Percentiles rank a stretch among this genome's conserved stretches.
These are phyloP conservation scores for Neurospora discreta DNA, from an alignment of 495 filamentous ascomycete genomes.

Conservation along the genomic window DNA sequence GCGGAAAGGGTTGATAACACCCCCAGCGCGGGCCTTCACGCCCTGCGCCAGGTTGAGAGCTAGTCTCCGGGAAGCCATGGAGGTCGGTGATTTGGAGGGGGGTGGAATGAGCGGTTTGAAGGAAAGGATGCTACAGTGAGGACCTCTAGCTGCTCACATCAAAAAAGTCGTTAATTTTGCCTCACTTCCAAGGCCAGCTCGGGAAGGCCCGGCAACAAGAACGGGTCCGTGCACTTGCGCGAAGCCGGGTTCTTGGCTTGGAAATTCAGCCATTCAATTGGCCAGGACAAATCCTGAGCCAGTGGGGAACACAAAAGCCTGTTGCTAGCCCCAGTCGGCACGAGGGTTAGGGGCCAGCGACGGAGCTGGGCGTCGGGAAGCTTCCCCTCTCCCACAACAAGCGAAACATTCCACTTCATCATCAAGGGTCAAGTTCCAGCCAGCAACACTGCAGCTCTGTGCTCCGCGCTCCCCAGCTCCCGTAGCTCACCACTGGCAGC, in stretches of 20 bases:
- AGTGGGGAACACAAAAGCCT: too few relatives aligned
- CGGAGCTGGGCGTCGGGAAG: conserved; percentile 1
- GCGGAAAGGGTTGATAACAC: conserved; percentile 57
- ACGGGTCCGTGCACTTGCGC: not conserved
- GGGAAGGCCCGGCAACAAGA: conserved; percentile 15
- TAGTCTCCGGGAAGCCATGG: conserved; percentile 92
- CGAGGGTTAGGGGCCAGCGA: not conserved
- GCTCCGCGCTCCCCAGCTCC: not conserved
- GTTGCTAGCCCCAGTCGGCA: too few relatives aligned
- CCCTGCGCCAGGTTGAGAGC: conserved; percentile 79
- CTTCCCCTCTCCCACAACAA: not conserved
- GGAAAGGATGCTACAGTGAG: conserved; percentile 10
- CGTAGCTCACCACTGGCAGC: not conserved
- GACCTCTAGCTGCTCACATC: conserved; percentile 9
- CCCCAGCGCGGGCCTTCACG: conserved; percentile 67
- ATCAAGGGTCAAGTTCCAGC: not conserved
- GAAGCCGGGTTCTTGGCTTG: not conserved
- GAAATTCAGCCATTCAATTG: not conserved
- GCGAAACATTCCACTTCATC: not conserved
- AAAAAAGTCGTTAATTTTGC: conserved; percentile 27
- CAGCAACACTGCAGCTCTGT: not conserved
- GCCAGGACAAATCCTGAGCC: too few relatives aligned
- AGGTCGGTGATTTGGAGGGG: conserved; percentile 25
- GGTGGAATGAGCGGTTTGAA: conserved; percentile 37
- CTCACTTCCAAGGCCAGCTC: conserved; percentile 25